Percentiles rank a stretch among this genome's conserved stretches.
phyloP scores from a whole-genome alignment of 805 yeast genomes.

The Priceomyces melissophilus region DNA sequence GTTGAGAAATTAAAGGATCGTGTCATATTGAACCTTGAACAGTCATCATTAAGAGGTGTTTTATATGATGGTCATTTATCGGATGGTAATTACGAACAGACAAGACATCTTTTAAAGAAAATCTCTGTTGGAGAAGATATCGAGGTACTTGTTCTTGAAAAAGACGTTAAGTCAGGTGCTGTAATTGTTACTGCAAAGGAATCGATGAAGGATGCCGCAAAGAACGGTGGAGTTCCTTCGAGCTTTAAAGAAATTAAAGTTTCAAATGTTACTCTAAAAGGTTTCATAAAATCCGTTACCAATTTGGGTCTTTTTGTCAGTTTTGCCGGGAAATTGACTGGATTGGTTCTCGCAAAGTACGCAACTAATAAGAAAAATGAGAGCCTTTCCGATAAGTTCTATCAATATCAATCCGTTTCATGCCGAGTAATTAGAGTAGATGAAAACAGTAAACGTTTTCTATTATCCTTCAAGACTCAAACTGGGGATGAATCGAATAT shows the following conservation, averaged over 20 bases:
- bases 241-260: constrained; percentile 54
- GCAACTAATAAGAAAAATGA: constrained; percentile 52
- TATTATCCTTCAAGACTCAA: constrained; percentile 53
- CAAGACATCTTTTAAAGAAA: constrained; percentile 62
- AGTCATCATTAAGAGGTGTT: constrained; percentile 59
- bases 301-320: constrained; percentile 77
- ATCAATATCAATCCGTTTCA: constrained; percentile 65
- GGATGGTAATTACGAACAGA: constrained; percentile 72
- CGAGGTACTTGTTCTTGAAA: constrained; percentile 65
- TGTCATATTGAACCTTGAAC: constrained; percentile 59
- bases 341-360: constrained; percentile 74
- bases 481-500: constrained; percentile 19
- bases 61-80: constrained; percentile 71
- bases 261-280: constrained; percentile 48
- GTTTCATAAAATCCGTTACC: constrained; percentile 78
- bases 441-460: constrained; percentile 65
- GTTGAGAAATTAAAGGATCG: constrained; percentile 77
- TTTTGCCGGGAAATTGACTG: constrained; percentile 77
- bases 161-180: constrained; percentile 57
- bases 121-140: constrained; percentile 58
- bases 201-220: constrained; percentile 64
- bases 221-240: constrained; percentile 51
- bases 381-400: constrained; percentile 53
- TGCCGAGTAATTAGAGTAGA: constrained; percentile 67
- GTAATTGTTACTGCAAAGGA: constrained; percentile 63